Evolutionary conservation across 176 grass and related monocot species (phyloP), one percentile per base, ranked within the genome.

Genomic region (Bothriochloa decipiens): DNA sequence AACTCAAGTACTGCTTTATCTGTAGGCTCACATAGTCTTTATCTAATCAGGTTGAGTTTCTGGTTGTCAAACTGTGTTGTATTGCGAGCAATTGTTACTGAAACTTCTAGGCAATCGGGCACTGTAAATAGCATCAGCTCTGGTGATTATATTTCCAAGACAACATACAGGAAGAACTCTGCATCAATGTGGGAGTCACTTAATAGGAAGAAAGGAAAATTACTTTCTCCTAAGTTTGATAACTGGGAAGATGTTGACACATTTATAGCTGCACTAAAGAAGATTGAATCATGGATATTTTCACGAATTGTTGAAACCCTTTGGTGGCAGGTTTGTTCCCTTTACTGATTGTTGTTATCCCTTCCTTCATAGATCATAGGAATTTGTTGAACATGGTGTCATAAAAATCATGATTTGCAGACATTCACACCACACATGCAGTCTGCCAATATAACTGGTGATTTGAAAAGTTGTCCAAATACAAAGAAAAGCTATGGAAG

Each of bases 221-320:
- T 98, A 52, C 83, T 88, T 90, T 93, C 90, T 52, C 82, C 83
- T 65, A 91, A 98, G 50, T 90, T 94, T 77, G 93, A 92, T 72
- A 92, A 94, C 20, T 98, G 93, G 96, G 93, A 92, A 85, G 86
- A 98, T 73, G 75, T 89, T 14, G 81, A 86, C n/a, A 96, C 96
- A 9, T 94, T 98, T 81, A 88, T 93, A 83, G 89, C 91, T 61
- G 91, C 93, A 76, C 78, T 98, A 42, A 91, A 88, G 80, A 98
- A 95, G 83, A 98, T 91, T 28, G 96, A 98, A 88, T 91, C 83
- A 13, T 98, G 96, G 96, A 92, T 98, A 78, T 94, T 98, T 79
- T 94, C 89, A 76, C 73, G 93, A 80, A 92, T 93, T 55, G 88
- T 95, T 39, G 93, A 96, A 71, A 96, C 91, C 65, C 87, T 98